Evolutionary conservation across 495 filamentous ascomycete species (phyloP).

Genomic region (Neurospora terricola): DNA sequence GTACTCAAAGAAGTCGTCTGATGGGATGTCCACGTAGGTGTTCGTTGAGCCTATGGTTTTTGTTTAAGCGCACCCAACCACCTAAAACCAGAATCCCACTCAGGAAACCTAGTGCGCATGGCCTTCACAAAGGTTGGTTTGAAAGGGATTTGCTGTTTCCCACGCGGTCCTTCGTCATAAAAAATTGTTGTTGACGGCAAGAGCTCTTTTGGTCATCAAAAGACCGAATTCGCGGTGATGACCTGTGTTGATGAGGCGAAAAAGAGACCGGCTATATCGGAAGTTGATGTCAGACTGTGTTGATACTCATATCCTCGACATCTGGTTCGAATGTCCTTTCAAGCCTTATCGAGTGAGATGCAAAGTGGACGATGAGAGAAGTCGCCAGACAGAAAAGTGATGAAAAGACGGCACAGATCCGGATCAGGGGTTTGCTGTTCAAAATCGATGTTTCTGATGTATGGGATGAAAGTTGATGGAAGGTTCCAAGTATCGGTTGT

Average conservation of each 20-base stretch:
- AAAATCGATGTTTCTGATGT: neutral
- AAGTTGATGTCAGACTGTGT: neutral
- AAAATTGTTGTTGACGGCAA: neutral
- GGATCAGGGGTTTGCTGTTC: neutral
- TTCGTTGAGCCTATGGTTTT: neutral
- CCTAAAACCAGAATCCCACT: neutral
- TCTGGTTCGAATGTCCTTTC: neutral
- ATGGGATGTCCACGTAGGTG: neutral
- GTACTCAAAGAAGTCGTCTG: neutral
- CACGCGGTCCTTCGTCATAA: neutral
- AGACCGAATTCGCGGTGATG: neutral
- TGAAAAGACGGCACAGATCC: neutral
- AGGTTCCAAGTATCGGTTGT: neutral
- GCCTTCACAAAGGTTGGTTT: conserved; percentile 1
- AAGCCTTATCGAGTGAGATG: neutral
- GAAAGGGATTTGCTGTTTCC: neutral
- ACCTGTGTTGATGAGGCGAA: neutral
- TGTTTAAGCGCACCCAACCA: conserved; percentile 5
- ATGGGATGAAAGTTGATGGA: neutral
- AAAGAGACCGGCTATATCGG: neutral
- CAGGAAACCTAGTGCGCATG: conserved; percentile 12
- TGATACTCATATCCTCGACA: neutral
- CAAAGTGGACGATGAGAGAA: neutral
- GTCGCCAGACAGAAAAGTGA: neutral
- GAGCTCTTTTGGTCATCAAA: neutral